A percentile compares a stretch with the other conserved stretches of the same genome.
Conservation (phyloP, 2,329 filamentous ascomycete genomes). For the Talaromyces sp. region DNA sequence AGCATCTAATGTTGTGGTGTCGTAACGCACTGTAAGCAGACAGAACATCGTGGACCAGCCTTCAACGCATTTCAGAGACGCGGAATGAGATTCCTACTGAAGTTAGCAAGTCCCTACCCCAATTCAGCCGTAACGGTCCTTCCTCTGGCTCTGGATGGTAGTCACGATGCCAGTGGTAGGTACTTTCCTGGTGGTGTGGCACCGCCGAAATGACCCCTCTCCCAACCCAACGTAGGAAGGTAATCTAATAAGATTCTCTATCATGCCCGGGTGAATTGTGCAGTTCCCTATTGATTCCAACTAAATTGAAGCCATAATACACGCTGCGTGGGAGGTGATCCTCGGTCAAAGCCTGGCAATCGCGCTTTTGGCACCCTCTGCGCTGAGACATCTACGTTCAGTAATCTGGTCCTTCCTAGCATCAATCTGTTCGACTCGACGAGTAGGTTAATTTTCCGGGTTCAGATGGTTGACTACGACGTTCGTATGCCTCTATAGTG, state of each 20-base stretch:
- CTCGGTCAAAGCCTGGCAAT: background rate
- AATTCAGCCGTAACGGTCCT: background rate
- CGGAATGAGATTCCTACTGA: background rate
- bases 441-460: background rate
- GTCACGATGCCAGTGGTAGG: constrained; percentile 1
- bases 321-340: background rate
- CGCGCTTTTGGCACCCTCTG: background rate
- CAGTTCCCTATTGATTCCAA: background rate
- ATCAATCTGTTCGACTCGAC: background rate
- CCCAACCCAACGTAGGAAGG: background rate
- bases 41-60: background rate
- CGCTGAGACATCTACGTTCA: background rate
- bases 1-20: background rate
- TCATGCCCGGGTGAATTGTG: background rate
- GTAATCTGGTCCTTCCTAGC: background rate
- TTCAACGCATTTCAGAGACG: background rate
- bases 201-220: background rate
- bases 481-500: background rate
- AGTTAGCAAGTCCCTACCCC: background rate
- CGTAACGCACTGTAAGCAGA: background rate
- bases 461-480: background rate
- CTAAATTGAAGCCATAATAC: background rate
- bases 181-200: background rate
- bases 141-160: background rate
- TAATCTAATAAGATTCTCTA: background rate